Evolutionary conservation across 495 filamentous ascomycete genomes (phyloP).

Genomic region (Monascus purpureus): DNA sequence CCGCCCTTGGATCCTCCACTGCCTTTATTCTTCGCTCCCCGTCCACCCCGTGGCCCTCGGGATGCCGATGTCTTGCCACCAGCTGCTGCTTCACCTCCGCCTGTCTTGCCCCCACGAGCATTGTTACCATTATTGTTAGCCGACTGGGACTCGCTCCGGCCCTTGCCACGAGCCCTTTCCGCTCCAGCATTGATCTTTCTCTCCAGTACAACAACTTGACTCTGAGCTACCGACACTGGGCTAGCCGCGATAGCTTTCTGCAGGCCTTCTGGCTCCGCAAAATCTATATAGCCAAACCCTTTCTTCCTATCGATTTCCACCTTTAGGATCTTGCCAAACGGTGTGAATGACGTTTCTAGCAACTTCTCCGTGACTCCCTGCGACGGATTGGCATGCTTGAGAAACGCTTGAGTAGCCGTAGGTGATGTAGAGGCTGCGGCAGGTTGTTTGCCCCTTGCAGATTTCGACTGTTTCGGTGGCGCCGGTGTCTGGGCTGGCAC

Average conservation of each 20-base stretch:
- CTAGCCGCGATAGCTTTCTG: constrained; percentile 69
- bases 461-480: constrained; percentile 18
- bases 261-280: constrained; percentile 53
- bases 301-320: constrained; percentile 89
- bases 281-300: constrained; percentile 84
- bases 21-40: constrained; percentile 2
- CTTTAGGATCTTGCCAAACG: constrained; percentile 54
- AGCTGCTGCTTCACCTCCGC: constrained; percentile 35
- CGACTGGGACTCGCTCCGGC: constrained; percentile 18
- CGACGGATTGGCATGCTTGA: constrained; percentile 84
- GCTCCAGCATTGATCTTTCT: constrained; percentile 41
- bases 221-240: constrained; percentile 66
- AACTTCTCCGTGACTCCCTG: constrained; percentile 77
- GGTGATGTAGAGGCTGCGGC: constrained; percentile 19
- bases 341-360: constrained; percentile 53
- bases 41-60: constrained; percentile 1
- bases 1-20: background rate
- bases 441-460: constrained; percentile 18
- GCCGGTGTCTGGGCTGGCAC: constrained; percentile 17
- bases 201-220: constrained; percentile 75
- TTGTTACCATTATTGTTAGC: constrained; percentile 7
- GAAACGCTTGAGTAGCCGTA: constrained; percentile 63
- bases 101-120: constrained; percentile 24
- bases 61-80: too few species aligned
- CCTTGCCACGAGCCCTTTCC: constrained; percentile 28